These are phyloP conservation scores for Mucor sp. DNA, from an alignment of 371 early-diverging fungal genomes.

Conservation along the genomic window DNA sequence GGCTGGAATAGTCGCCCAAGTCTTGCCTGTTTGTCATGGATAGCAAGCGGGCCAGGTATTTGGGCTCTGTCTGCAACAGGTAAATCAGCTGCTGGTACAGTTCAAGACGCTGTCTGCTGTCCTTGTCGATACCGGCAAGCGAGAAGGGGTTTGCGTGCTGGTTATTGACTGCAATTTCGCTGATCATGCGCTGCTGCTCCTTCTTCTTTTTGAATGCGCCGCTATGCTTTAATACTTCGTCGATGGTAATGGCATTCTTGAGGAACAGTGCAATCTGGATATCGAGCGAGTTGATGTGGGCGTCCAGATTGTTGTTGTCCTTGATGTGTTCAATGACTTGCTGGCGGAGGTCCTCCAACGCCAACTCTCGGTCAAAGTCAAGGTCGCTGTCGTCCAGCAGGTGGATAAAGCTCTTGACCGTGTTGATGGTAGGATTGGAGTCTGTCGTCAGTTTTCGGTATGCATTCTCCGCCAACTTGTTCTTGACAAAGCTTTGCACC, in stretches of 20 bases:
- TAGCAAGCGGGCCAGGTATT: slow-evolving; percentile 86
- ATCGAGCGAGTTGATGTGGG: slow-evolving; percentile 87
- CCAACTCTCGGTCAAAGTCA: slow-evolving; percentile 92
- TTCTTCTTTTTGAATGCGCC: slow-evolving; percentile 62
- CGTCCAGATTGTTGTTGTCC: slow-evolving; percentile 86
- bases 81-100: slow-evolving; percentile 94
- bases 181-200: slow-evolving; percentile 46
- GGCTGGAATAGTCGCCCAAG: slow-evolving; percentile 47
- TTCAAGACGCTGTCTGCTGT: slow-evolving; percentile 72
- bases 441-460: slow-evolving; percentile 79
- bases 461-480: slow-evolving; percentile 79
- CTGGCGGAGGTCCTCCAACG: slow-evolving; percentile 86
- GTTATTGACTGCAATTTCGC: slow-evolving; percentile 24
- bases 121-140: slow-evolving; percentile 82
- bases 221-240: slow-evolving; percentile 80
- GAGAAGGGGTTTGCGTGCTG: slow-evolving; percentile 35
- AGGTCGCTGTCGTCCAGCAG: slow-evolving; percentile 88
- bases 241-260: slow-evolving; percentile 94
- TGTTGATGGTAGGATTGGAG: slow-evolving; percentile 76
- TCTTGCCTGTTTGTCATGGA: slow-evolving; percentile 68
- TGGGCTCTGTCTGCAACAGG: slow-evolving; percentile 94
- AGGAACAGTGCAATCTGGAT: slow-evolving; percentile 96
- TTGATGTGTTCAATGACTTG: slow-evolving; percentile 85
- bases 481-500: slow-evolving; percentile 84
- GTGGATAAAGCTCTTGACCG: slow-evolving; percentile 86